Base-by-base conservation (phyloP, 768 basidiomycete species). In the Russula brevipes region DNA sequence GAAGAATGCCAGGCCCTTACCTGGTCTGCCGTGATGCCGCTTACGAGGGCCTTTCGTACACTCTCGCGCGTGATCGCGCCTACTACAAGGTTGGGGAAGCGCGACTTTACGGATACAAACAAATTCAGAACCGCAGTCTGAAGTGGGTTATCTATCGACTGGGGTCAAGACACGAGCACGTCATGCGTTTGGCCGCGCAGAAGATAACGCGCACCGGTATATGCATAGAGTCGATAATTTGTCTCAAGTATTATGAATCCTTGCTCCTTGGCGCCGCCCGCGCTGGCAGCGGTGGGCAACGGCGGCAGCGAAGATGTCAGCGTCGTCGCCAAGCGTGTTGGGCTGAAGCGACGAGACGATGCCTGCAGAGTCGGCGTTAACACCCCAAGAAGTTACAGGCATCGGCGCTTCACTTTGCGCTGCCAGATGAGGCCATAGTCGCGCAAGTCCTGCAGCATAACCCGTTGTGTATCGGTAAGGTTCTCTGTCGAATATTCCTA, bases 161-260 rank as follows among this genome's bases (percentile, higher is more conserved):
- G 65, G 66, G 62, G 66, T 57, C 47, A 60, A 55, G 36, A 49
- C 12, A 54, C 31, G 36, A 31, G 30, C 17, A 47, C 9, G 57
- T 39, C 12, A 31, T 11, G 12, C 57, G 9, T 44, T 36, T 24
- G 58, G 44, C n/a, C 16, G 14, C 36, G 45, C 42, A 36, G 24
- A 4, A 31, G 35, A n/a, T 5, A 53, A 19, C 36, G 60, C 77
- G 56, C 73, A 94, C 94, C 89, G 41, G 97, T 99, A 75, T 99
- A 99, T 5, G 97, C 97, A 73, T 98, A 99, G 66, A 99, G 77
- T 68, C 94, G 89, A 78, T 98, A 98, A 77, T 99, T 98, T 19
- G 97, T 98, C 78, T 99, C 97, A 47, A 99, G 81, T 68, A 98
- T 86, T 69, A 98, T 88, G 78, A 97, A 98, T 14, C 95, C 93